A percentile compares a stretch with the other conserved stretches of the same genome.
Conservation (phyloP, 371 early-diverging fungal genomes). For the Mortierella sp. region DNA sequence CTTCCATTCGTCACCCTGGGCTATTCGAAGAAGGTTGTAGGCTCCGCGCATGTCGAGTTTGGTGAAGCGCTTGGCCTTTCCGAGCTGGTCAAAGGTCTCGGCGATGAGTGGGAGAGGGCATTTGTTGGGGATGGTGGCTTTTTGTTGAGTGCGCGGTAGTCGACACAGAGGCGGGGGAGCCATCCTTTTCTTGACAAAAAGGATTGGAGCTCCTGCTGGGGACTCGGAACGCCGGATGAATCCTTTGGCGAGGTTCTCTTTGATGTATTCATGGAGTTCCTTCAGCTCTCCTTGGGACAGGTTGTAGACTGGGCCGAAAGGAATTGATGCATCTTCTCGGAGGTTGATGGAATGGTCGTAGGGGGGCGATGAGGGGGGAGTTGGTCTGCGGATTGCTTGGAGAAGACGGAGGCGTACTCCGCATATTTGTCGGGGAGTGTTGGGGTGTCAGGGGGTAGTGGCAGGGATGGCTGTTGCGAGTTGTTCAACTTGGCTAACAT, state of each 20-base stretch:
- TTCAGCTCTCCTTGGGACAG: slow-evolving; percentile 43
- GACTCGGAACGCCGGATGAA: slow-evolving; percentile 57
- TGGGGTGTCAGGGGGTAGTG: not conserved
- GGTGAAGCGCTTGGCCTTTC: slow-evolving; percentile 36
- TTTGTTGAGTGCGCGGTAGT: slow-evolving; percentile 63
- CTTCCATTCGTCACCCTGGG: not conserved
- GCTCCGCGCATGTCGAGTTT: slow-evolving; percentile 55
- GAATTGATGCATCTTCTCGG: slow-evolving; percentile 19
- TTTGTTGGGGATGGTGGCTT: slow-evolving; percentile 52
- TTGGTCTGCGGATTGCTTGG: slow-evolving; percentile 16
- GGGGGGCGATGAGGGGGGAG: slow-evolving; percentile 39
- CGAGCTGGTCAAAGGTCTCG: slow-evolving; percentile 50
- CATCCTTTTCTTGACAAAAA: slow-evolving; percentile 70
- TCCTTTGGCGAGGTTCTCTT: slow-evolving; percentile 19
- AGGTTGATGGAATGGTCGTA: slow-evolving; percentile 23
- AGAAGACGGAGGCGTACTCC: slow-evolving; percentile 28
- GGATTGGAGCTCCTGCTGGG: slow-evolving; percentile 64
- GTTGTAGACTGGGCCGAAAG: slow-evolving; percentile 27
- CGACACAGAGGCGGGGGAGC: slow-evolving; percentile 55
- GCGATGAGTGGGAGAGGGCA: slow-evolving; percentile 52
- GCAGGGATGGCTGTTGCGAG: not conserved
- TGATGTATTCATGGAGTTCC: slow-evolving; percentile 29
- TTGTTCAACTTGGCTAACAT: slow-evolving; percentile 8
- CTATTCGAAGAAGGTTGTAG: slow-evolving; percentile 52
- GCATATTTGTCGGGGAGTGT: slow-evolving; percentile 21